Percentiles rank a stretch among this genome's conserved stretches.
Conservation (phyloP, 2,329 filamentous ascomycete genomes). For the Fusarium sterilihyphosum region DNA sequence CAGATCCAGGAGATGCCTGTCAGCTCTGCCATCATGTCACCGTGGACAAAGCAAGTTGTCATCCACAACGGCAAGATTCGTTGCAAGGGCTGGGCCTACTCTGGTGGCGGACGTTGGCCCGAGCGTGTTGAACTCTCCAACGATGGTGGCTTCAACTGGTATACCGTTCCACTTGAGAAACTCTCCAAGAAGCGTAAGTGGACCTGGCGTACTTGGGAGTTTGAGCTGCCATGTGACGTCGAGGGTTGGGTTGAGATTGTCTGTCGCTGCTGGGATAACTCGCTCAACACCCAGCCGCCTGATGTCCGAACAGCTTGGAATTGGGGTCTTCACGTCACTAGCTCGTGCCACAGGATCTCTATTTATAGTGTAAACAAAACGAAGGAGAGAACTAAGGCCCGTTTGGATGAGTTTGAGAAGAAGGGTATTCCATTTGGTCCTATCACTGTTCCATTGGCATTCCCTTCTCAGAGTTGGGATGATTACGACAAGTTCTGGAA, state of each 20-base stretch:
- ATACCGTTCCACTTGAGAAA: constrained; percentile 68
- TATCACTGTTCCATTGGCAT: constrained; percentile 63
- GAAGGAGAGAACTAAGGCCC: constrained; percentile 56
- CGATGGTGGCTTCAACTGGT: constrained; percentile 73
- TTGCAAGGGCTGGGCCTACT: constrained; percentile 68
- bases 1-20: constrained; percentile 80
- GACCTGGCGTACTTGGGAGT: constrained; percentile 72
- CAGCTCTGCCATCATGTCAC: constrained; percentile 72
- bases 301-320: constrained; percentile 68
- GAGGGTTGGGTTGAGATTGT: constrained; percentile 71
- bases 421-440: constrained; percentile 59
- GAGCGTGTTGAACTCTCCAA: constrained; percentile 70
- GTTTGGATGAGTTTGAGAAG: constrained; percentile 63
- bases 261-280: constrained; percentile 69
- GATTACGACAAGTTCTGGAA: constrained; percentile 54
- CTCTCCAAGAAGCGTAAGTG: constrained; percentile 70
- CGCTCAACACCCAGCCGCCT: constrained; percentile 68
- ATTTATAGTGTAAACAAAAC: constrained; percentile 71
- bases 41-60: constrained; percentile 67
- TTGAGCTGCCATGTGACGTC: constrained; percentile 69
- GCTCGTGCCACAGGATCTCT: constrained; percentile 67
- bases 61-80: constrained; percentile 68
- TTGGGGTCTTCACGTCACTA: constrained; percentile 73
- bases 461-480: constrained; percentile 59
- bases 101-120: constrained; percentile 67